Evolutionary conservation across 164 flowering plant genomes (phyloP), one percentile per base, ranked within the genome.

Genomic region (Aristolochia fimbriata): DNA sequence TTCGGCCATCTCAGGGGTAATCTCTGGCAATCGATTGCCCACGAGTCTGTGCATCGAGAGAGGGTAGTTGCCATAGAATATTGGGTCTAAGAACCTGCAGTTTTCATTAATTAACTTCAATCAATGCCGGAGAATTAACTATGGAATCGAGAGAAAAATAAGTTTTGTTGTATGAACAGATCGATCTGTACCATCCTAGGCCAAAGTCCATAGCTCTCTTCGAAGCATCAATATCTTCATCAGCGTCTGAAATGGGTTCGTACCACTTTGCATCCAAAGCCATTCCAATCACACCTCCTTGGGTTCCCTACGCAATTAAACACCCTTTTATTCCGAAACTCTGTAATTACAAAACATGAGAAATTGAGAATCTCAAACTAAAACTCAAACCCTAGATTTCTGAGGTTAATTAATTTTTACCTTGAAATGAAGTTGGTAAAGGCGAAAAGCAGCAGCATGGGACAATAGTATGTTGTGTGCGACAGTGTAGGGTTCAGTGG

Each of bases 61-160:
- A 45, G 98, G 98, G 62, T 91, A 88, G n/a, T 78, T 47, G 14
- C 96, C 96, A 37, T 77, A 76, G 66, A 88, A 64, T 22, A 91
- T 82, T 43, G 98, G 98, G 70, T 85, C 91, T 45, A 88, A 85
- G 71, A 88, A 87, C 98, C 98, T 91, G 88, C n/a, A n/a, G n/a
- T n/a, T 58, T 69, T 70, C 63, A 37, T 37, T n/a, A n/a, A n/a
- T 37, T 37, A 37, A 37, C 7, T 37, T 37, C 11, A 37, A 37
- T 37, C 43, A 37, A 37, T 37, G 12, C 43, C 12, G 5, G 30
- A 27, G 30, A 27, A 27, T 27, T 27, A 2, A 27, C 30, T n/a
- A n/a, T 31, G 43, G 43, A 3, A 37, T 37, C 43, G 9, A 3
- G 4, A 7, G 7, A 37, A 37, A 37, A 37, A 37, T 6, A 37